These are phyloP conservation scores for Geotrichum ghanense DNA, from an alignment of 805 yeast genomes.

Conservation along the genomic window DNA sequence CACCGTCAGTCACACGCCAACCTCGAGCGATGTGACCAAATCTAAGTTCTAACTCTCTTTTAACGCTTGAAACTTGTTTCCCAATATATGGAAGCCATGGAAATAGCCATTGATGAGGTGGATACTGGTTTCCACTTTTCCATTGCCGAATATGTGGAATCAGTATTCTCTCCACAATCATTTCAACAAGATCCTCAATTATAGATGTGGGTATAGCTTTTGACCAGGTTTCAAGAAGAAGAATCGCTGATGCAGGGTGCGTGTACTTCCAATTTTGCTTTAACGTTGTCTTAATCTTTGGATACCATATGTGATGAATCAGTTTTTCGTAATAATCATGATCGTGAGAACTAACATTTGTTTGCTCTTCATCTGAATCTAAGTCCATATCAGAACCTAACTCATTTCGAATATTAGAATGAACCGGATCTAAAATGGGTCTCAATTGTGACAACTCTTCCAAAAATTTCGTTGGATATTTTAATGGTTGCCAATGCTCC, in stretches of 20 bases:
- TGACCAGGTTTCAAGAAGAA: conserved; percentile 33
- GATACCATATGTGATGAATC: conserved; percentile 28
- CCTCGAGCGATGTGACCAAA: conserved; percentile 12
- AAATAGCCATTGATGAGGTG: conserved; percentile 26
- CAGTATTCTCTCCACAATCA: conserved; percentile 17
- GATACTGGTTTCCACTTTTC: conserved; percentile 20
- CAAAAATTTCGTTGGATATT: conserved; percentile 23
- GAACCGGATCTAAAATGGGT: conserved; percentile 9
- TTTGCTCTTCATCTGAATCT: conserved; percentile 9
- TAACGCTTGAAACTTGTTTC: conserved; percentile 14
- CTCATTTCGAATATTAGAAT: not conserved
- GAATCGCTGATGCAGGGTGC: conserved; percentile 31
- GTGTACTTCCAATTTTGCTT: conserved; percentile 28
- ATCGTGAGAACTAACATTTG: no score
- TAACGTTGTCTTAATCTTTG: conserved; percentile 23
- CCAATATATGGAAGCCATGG: conserved; percentile 29
- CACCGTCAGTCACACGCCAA: conserved; percentile 9
- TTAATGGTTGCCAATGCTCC: conserved; percentile 29
- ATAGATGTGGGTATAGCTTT: conserved; percentile 24
- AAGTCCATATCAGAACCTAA: not conserved
- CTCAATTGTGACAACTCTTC: conserved; percentile 24
- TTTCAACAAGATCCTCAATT: conserved; percentile 22
- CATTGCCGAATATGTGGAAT: conserved; percentile 32
- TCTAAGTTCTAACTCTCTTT: conserved; percentile 7
- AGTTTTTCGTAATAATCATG: conserved; percentile 26